A percentile compares a stretch with the other conserved stretches of the same genome.
Evolutionary conservation across 2,329 filamentous ascomycete genomes (phyloP).

Genomic region (Colletotrichum spaethianum): DNA sequence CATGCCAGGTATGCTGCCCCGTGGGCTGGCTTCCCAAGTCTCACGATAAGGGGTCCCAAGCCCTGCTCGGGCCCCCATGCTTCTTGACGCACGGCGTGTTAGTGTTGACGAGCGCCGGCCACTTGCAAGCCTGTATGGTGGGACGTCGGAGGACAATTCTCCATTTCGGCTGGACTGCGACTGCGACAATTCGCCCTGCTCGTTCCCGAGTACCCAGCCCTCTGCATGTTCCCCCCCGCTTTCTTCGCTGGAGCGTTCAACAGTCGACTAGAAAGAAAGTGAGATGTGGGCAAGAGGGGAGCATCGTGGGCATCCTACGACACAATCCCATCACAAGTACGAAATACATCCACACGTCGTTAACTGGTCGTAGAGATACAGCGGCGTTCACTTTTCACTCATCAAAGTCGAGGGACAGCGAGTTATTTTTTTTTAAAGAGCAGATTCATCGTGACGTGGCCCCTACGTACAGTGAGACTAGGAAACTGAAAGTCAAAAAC

Average conservation of each 20-base stretch:
- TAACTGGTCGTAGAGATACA: background rate
- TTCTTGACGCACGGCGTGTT: conserved; percentile 10
- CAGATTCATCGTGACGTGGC: conserved; percentile 43
- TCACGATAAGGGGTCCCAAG: conserved; percentile 21
- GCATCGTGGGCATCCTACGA: background rate
- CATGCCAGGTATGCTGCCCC: conserved; percentile 1
- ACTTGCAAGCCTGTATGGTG: conserved; percentile 32
- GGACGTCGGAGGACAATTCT: conserved; percentile 12
- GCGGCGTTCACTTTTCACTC: background rate
- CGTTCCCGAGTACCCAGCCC: conserved; percentile 24
- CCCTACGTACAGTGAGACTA: conserved; percentile 44
- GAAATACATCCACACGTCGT: background rate
- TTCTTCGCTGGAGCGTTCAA: conserved; percentile 1
- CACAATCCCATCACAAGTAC: background rate
- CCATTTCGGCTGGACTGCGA: conserved; percentile 20
- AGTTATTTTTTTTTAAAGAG: conserved; percentile 28
- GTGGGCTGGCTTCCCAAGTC: conserved; percentile 7
- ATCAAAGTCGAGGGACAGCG: background rate
- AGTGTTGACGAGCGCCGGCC: conserved; percentile 1
- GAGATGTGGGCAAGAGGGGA: background rate
- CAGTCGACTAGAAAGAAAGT: background rate
- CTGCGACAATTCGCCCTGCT: conserved; percentile 11
- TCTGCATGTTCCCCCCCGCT: conserved; percentile 28
- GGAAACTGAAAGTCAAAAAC: conserved; percentile 43
- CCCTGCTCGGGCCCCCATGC: conserved; percentile 2